A percentile compares a stretch with the other conserved stretches of the same genome.
phyloP scores from a whole-genome alignment of 1,284 basidiomycete species.

The Naganishia sp. region DNA sequence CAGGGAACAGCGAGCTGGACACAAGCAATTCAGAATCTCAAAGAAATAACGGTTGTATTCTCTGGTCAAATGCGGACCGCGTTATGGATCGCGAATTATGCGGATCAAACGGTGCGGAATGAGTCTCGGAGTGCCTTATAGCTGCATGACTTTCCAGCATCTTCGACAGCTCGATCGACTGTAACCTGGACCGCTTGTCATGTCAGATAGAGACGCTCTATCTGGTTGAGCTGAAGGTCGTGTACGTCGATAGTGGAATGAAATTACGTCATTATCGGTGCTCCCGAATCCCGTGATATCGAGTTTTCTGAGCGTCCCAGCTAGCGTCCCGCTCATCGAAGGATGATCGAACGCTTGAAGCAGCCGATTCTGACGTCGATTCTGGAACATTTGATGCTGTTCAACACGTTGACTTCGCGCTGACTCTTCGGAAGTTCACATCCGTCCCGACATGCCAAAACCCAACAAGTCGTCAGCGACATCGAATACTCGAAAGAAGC shows the following conservation, averaged over 20 bases:
- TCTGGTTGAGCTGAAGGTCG: background rate
- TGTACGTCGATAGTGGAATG: background rate
- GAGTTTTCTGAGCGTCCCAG: slow-evolving; percentile 19
- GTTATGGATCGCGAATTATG: too few species aligned
- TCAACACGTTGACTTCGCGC: background rate
- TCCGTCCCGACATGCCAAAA: slow-evolving; percentile 29
- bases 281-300: background rate
- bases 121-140: too few species aligned
- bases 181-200: background rate
- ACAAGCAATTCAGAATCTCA: too few species aligned
- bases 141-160: too few species aligned
- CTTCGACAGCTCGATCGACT: too few species aligned
- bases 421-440: background rate
- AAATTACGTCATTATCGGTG: slow-evolving; percentile 9
- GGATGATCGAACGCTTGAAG: slow-evolving; percentile 11
- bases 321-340: slow-evolving; percentile 4
- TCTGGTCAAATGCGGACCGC: too few species aligned
- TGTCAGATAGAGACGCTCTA: too few species aligned
- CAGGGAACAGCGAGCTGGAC: too few species aligned
- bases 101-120: too few species aligned
- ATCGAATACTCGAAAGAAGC: slow-evolving; percentile 73
- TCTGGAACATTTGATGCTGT: too few species aligned
- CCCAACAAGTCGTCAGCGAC: slow-evolving; percentile 62
- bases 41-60: too few species aligned
- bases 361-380: too few species aligned